These are phyloP conservation scores for Gossypium gossypioides DNA, from an alignment of 441 rosid genomes.

Conservation along the genomic window DNA sequence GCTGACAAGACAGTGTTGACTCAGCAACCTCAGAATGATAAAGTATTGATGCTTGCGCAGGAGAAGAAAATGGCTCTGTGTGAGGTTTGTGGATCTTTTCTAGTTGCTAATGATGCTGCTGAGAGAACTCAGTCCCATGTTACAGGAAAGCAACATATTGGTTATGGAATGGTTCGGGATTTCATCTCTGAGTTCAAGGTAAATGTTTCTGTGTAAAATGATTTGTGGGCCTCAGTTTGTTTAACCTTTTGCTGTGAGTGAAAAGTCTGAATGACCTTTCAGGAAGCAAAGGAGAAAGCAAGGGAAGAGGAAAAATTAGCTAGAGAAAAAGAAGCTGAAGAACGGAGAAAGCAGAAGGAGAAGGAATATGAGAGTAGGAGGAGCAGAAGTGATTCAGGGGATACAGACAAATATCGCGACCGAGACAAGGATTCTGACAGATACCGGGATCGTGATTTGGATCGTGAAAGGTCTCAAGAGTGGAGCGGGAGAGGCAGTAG, in stretches of 20 bases:
- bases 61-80: constrained; percentile 97
- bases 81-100: constrained; percentile 94
- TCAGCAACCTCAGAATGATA: constrained; percentile 61
- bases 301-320: constrained; percentile 66
- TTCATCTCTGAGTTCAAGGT: constrained; percentile 79
- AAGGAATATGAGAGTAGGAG: constrained; percentile 42
- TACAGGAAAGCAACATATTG: constrained; percentile 92
- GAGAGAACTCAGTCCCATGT: constrained; percentile 97
- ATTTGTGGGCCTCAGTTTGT: background rate
- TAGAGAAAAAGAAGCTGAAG: constrained; percentile 82
- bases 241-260: constrained; percentile 6
- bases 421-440: constrained; percentile 58
- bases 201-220: constrained; percentile 10
- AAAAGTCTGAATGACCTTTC: constrained; percentile 11
- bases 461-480: constrained; percentile 51
- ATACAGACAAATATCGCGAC: constrained; percentile 44
- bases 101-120: constrained; percentile 83
- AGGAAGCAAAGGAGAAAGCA: constrained; percentile 78
- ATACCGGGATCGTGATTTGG: constrained; percentile 44
- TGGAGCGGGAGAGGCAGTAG: constrained; percentile 49
- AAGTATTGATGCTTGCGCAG: constrained; percentile 63
- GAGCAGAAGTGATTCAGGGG: constrained; percentile 61
- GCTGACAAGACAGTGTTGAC: constrained; percentile 59
- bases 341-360: constrained; percentile 58
- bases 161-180: constrained; percentile 95